A percentile compares a stretch with the other conserved stretches of the same genome.
Conservation (phyloP, 495 filamentous ascomycete genomes). For the Penicillium tannophilum region DNA sequence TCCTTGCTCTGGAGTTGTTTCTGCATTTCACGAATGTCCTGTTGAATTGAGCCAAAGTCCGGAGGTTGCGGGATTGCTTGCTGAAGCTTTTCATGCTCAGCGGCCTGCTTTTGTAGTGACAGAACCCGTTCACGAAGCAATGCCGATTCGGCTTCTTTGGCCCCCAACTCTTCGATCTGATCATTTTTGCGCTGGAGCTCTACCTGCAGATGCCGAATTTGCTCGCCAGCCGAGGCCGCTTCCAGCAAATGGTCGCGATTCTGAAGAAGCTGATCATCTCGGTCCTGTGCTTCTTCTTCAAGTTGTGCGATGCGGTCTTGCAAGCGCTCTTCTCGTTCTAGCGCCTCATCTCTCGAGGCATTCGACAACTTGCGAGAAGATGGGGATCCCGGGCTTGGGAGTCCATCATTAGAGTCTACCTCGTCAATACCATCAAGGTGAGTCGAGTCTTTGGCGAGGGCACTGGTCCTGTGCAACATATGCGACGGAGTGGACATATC, state of each 20-base stretch:
- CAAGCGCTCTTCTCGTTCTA: constrained; percentile 30
- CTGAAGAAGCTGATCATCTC: constrained; percentile 43
- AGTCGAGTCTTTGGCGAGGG: constrained; percentile 35
- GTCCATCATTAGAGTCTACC: constrained; percentile 39
- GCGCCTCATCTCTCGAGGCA: constrained; percentile 13
- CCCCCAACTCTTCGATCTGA: constrained; percentile 35
- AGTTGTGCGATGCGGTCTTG: constrained; percentile 40
- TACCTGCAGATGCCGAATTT: constrained; percentile 41
- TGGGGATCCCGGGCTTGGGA: constrained; percentile 30
- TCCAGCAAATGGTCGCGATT: constrained; percentile 38
- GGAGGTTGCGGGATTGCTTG: constrained; percentile 22
- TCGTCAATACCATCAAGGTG: constrained; percentile 45
- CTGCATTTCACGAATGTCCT: constrained; percentile 40
- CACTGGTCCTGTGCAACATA: constrained; percentile 36
- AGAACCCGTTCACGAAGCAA: constrained; percentile 38
- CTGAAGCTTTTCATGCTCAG: constrained; percentile 31
- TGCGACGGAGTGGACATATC: constrained; percentile 54
- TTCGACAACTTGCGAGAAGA: constrained; percentile 32
- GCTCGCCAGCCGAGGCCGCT: constrained; percentile 41
- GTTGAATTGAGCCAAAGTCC: constrained; percentile 31
- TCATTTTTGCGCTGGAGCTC: constrained; percentile 41
- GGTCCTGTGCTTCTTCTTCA: constrained; percentile 34
- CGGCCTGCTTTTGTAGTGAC: constrained; percentile 34
- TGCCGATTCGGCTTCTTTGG: constrained; percentile 25
- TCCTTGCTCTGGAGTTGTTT: constrained; percentile 35